These are phyloP conservation scores for Podospora tetraspora DNA, from an alignment of 495 filamentous ascomycete species.

Conservation along the genomic window DNA sequence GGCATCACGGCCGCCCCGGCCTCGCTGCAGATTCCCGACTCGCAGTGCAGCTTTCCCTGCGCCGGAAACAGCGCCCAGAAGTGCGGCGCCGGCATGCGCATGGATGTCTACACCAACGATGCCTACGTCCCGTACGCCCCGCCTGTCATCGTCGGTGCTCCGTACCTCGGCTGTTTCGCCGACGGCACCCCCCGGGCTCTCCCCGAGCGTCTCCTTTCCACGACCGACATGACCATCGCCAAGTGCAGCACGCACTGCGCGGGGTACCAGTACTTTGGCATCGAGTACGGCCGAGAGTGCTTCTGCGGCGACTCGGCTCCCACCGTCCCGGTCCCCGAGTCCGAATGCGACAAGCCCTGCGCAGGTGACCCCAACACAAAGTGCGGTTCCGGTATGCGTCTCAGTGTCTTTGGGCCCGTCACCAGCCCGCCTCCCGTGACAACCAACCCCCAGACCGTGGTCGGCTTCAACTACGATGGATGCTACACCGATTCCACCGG, in stretches of 20 bases:
- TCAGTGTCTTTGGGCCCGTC: neutral
- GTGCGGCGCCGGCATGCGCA: neutral
- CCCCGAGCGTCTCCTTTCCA: neutral
- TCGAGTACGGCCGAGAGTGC: neutral
- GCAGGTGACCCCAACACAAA: neutral
- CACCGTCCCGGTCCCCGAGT: neutral
- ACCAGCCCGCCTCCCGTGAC: neutral
- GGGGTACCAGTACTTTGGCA: neutral
- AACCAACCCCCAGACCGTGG: neutral
- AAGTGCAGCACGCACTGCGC: neutral
- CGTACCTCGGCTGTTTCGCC: neutral
- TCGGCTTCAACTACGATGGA: neutral
- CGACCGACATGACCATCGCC: neutral
- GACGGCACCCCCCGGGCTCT: neutral
- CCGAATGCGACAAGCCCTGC: neutral
- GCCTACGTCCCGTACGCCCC: neutral
- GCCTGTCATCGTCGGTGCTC: neutral
- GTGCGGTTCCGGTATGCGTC: neutral
- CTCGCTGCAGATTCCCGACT: neutral
- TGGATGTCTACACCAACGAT: neutral
- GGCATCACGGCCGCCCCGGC: neutral
- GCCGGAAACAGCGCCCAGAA: neutral
- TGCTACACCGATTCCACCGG: slow-evolving; percentile 2
- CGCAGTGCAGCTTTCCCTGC: neutral
- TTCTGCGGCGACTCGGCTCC: neutral